Evolutionary conservation across 805 yeast species (phyloP).

Genomic region (Sungouiella blattae): DNA sequence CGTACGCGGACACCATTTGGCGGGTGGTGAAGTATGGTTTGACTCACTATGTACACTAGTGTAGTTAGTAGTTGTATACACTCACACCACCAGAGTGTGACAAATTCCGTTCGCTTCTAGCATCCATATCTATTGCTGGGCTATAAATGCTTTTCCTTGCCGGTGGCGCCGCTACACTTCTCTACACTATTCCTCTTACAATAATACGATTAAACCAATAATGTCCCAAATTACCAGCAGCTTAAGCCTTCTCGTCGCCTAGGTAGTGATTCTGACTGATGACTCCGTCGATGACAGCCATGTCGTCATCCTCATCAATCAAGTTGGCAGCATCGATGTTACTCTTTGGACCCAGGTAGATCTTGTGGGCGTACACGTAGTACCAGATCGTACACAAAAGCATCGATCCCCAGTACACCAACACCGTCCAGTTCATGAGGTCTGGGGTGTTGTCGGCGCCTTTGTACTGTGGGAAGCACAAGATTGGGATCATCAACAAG

Average conservation of each 20-base stretch:
- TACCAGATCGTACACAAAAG: not conserved
- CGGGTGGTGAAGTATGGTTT: too few species aligned
- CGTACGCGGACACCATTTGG: slow-evolving; percentile 43
- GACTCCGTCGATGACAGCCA: not conserved
- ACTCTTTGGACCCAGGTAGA: not conserved
- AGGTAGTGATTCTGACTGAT: not conserved
- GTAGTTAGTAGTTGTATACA: too few species aligned
- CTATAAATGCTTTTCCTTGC: too few species aligned
- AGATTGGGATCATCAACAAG: not conserved
- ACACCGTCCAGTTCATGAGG: not conserved
- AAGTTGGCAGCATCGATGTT: not conserved
- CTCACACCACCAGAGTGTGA: too few species aligned
- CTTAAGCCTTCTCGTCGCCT: not conserved
- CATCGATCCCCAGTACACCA: not conserved
- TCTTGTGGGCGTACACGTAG: not conserved
- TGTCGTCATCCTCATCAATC: not conserved
- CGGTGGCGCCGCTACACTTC: too few species aligned
- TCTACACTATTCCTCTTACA: too few species aligned
- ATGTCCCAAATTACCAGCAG: too few species aligned
- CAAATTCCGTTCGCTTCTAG: too few species aligned
- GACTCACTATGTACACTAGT: too few species aligned
- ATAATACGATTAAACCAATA: too few species aligned
- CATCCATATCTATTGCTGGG: too few species aligned
- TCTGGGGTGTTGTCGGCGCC: not conserved
- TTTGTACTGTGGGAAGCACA: not conserved